Evolutionary conservation across 2,329 filamentous ascomycete genomes (phyloP).

Genomic region (Phialophora expanda): DNA sequence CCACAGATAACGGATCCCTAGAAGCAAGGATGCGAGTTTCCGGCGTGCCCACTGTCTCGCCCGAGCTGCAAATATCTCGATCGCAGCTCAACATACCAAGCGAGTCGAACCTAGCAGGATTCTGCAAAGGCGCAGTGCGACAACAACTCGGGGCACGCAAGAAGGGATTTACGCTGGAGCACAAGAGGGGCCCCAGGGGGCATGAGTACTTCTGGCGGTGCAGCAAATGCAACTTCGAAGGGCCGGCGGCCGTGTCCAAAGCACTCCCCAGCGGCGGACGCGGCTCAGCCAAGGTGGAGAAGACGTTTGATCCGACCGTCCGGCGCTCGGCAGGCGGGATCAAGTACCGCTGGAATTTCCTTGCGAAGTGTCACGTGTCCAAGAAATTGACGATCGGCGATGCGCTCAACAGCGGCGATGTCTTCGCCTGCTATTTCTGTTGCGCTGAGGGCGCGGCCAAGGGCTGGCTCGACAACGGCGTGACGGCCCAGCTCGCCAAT

Average conservation of each 20-base stretch:
- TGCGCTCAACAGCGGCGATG: conserved; percentile 30
- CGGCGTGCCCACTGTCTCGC: conserved; percentile 3
- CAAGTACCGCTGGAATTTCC: conserved; percentile 54
- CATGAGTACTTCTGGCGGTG: conserved; percentile 45
- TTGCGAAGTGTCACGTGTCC: conserved; percentile 53
- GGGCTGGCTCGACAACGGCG: conserved; percentile 28
- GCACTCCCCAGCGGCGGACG: conserved; percentile 35
- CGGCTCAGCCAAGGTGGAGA: conserved; percentile 32
- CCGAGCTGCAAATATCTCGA: conserved; percentile 23
- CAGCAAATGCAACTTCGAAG: conserved; percentile 52
- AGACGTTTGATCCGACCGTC: conserved; percentile 42
- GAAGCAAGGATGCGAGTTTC: conserved; percentile 26
- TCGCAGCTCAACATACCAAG: conserved; percentile 41
- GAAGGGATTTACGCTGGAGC: conserved; percentile 43
- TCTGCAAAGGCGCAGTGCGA: conserved; percentile 48
- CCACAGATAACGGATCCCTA: conserved; percentile 15
- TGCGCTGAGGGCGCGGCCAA: conserved; percentile 46
- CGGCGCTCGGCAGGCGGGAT: conserved; percentile 44
- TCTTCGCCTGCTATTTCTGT: conserved; percentile 55
- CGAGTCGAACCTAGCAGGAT: conserved; percentile 47
- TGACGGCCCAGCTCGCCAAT: conserved; percentile 23
- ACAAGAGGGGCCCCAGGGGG: conserved; percentile 42
- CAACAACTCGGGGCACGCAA: conserved; percentile 44
- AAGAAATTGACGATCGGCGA: conserved; percentile 42
- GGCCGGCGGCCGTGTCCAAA: conserved; percentile 41